These are phyloP conservation scores for Penstemon newberryi DNA, from an alignment of 257 asterid genomes.

Conservation along the genomic window DNA sequence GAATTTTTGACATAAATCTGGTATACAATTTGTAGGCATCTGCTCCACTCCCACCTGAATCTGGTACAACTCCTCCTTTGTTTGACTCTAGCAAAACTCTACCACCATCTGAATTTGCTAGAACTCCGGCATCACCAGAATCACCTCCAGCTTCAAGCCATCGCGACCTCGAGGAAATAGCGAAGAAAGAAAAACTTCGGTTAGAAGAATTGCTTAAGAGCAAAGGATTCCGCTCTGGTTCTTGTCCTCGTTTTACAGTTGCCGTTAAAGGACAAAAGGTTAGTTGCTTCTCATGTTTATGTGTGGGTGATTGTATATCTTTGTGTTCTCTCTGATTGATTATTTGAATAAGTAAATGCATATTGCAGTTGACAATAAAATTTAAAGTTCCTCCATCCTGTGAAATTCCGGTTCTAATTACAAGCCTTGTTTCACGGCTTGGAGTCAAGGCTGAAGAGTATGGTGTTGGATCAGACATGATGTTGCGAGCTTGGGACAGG, in stretches of 20 bases:
- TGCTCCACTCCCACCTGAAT: constrained; percentile 21
- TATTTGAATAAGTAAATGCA: constrained; percentile 25
- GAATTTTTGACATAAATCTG: constrained; percentile 16
- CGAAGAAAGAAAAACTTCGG: constrained; percentile 63
- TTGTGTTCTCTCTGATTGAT: background rate
- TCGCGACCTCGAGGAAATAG: constrained; percentile 61
- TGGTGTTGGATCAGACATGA: constrained; percentile 77
- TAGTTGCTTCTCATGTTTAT: background rate
- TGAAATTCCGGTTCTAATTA: constrained; percentile 77
- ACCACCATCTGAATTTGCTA: constrained; percentile 27
- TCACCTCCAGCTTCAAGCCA: constrained; percentile 49
- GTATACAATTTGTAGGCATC: constrained; percentile 43
- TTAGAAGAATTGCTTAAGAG: constrained; percentile 63
- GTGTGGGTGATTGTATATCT: background rate
- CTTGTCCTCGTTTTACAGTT: constrained; percentile 73
- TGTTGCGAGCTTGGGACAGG: constrained; percentile 93
- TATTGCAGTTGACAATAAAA: constrained; percentile 69
- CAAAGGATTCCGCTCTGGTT: constrained; percentile 61
- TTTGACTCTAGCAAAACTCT: constrained; percentile 34
- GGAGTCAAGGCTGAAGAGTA: constrained; percentile 64
- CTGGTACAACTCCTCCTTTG: constrained; percentile 12
- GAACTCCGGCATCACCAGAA: constrained; percentile 30
- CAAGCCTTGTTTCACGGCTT: constrained; percentile 77
- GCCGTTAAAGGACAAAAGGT: constrained; percentile 89
- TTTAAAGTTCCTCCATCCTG: constrained; percentile 87